Evolutionary conservation across 2,329 filamentous ascomycete genomes (phyloP).

Genomic region (Fusarium fujikuroi): DNA sequence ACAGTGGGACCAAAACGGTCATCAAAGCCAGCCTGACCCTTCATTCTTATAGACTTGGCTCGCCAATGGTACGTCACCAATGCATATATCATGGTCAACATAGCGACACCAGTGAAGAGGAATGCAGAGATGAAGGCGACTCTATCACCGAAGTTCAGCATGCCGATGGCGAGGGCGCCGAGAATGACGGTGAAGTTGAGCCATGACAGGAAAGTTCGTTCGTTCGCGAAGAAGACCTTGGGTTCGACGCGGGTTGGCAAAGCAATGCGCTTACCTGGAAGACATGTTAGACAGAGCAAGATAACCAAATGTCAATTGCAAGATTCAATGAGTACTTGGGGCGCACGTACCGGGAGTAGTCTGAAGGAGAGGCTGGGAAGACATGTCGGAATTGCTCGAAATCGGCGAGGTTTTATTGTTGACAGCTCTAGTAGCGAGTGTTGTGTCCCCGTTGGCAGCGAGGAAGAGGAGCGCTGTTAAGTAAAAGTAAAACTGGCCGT

Average conservation of each 20-base stretch:
- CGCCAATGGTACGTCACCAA: conserved; percentile 97
- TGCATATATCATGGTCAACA: conserved; percentile 95
- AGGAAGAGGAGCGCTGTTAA: not conserved
- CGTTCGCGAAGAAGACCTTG: conserved; percentile 99
- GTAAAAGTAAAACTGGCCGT: not conserved
- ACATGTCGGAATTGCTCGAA: conserved; percentile 70
- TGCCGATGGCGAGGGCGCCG: conserved; percentile 93
- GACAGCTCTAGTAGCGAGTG: conserved; percentile 2
- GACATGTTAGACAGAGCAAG: conserved; percentile 26
- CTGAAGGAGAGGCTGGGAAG: conserved; percentile 94
- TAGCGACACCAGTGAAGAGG: conserved; percentile 92
- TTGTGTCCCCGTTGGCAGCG: not conserved
- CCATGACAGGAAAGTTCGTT: conserved; percentile 99
- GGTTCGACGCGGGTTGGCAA: conserved; percentile 98
- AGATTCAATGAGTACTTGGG: conserved; percentile 46
- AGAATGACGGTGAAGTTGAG: conserved; percentile 99
- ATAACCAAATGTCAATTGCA: not conserved
- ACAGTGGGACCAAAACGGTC: conserved; percentile 95
- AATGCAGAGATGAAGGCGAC: conserved; percentile 94
- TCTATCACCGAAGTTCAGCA: conserved; percentile 97
- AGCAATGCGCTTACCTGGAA: conserved; percentile 94
- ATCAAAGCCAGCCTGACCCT: conserved; percentile 95
- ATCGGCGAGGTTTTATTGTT: conserved; percentile 24
- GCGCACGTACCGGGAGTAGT: conserved; percentile 80
- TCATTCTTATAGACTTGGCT: conserved; percentile 88